phyloP scores from a whole-genome alignment of 768 basidiomycete genomes.

The Mycena capillaripes region DNA sequence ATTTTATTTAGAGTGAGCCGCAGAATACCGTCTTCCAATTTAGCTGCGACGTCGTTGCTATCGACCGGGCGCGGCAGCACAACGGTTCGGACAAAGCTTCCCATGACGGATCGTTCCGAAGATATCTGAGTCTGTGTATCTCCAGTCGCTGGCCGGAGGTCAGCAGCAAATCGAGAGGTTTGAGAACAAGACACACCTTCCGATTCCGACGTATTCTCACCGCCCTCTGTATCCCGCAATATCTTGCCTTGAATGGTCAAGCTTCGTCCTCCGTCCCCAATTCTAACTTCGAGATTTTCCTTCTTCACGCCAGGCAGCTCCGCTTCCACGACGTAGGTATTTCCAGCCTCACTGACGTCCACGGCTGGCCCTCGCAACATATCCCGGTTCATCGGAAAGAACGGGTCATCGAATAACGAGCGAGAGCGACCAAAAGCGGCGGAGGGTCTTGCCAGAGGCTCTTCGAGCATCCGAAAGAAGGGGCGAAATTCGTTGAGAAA shows the following conservation, averaged over 20 bases:
- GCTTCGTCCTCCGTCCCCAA: constrained; percentile 79
- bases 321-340: constrained; percentile 78
- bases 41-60: constrained; percentile 69
- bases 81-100: constrained; percentile 77
- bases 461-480: constrained; percentile 82
- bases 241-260: constrained; percentile 79
- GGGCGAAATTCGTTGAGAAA: constrained; percentile 81
- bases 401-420: constrained; percentile 64
- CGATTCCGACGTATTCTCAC: constrained; percentile 32
- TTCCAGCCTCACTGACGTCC: constrained; percentile 76
- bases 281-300: constrained; percentile 78
- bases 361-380: constrained; percentile 65
- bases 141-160: constrained; percentile 28
- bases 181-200: constrained; percentile 47
- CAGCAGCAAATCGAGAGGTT: not conserved
- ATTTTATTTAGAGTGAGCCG: constrained; percentile 72
- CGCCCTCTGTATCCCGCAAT: constrained; percentile 48
- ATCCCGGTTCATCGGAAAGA: constrained; percentile 49
- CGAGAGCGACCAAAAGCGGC: constrained; percentile 46
- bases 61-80: constrained; percentile 80
- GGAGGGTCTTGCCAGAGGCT: constrained; percentile 65
- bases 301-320: constrained; percentile 86
- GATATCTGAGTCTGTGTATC: constrained; percentile 62
- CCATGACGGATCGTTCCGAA: constrained; percentile 71
- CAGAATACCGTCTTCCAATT: constrained; percentile 78